Base-by-base conservation (phyloP, 495 filamentous ascomycete species). In the Xylaria flabelliformis region DNA sequence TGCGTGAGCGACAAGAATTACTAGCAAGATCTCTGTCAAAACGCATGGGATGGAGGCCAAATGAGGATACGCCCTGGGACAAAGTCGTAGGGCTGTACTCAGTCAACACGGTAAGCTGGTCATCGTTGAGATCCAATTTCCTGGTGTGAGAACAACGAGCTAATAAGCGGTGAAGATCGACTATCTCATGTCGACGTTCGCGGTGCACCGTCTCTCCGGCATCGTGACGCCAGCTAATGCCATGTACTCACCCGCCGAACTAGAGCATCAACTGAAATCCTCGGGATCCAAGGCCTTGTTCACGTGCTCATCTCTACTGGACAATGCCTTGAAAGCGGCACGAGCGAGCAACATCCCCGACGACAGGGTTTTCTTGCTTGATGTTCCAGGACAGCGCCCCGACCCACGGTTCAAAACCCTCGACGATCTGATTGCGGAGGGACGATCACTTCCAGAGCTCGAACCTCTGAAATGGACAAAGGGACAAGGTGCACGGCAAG, bases 141-240 rank as follows among this genome's bases (percentile, higher is more conserved):
- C 5, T 17, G 5, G 29, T 67, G 19, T 48, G n/a, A 29, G 46
- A 10, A 15, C 21, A 36, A 58, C 10, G n/a, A 58, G 46, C 58
- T 62, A 19, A 64, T 13, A 1, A 68, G 48, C 44, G 39, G 53
- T 21, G 0, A 12, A 97, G 93, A 90, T 97, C 71, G 94, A 97
- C 80, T 93, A 91, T 58, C 71, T 96, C 61, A 87, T 93, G 13
- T 83, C 95, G 13, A 86, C 88, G 19, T 95, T 92, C 87, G 92
- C 93, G 0, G 85, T 91, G 19, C 94, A 97, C 77, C 86, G 90
- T 41, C 80, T 97, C 4, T 90, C 89, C 3, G 94, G 94, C 65
- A 87, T 97, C 51, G 86, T 88, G 6, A 91, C 90, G 0, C 93
- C 94, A 0, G 94, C 92, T 34, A 97, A 96, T 79, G 94, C 94